phyloP scores from a whole-genome alignment of 129 eudicot genomes.

The Flaveria ramosissima region DNA sequence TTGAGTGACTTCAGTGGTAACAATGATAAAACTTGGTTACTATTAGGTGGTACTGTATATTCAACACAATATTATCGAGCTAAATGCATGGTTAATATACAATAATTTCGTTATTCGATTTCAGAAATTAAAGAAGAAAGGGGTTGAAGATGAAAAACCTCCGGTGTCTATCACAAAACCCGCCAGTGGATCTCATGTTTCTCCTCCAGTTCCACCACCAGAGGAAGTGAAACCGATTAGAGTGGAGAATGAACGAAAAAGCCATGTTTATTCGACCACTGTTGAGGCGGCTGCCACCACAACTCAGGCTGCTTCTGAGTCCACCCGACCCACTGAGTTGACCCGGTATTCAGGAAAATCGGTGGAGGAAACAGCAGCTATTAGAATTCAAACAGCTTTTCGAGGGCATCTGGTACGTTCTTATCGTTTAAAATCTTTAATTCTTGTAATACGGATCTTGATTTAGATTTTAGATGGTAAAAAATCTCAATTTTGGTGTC shows the following conservation, averaged over 20 bases:
- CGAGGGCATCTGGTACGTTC: slow-evolving; percentile 77
- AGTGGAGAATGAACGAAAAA: slow-evolving; percentile 55
- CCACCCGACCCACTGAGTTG: slow-evolving; percentile 38
- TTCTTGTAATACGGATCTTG: not conserved
- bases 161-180: slow-evolving; percentile 36
- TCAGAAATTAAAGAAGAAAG: slow-evolving; percentile 71
- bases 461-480: not conserved
- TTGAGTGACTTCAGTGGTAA: not conserved
- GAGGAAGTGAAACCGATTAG: slow-evolving; percentile 54
- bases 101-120: not conserved
- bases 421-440: not conserved
- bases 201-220: slow-evolving; percentile 51
- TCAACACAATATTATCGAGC: not conserved
- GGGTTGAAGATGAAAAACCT: slow-evolving; percentile 48
- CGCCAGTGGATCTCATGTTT: slow-evolving; percentile 34
- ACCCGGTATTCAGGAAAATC: slow-evolving; percentile 54
- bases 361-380: slow-evolving; percentile 67
- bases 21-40: slow-evolving; percentile 1
- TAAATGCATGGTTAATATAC: not conserved
- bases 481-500: not conserved
- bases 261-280: slow-evolving; percentile 48
- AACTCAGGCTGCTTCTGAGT: slow-evolving; percentile 57
- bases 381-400: slow-evolving; percentile 76
- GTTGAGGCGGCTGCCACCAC: slow-evolving; percentile 51
- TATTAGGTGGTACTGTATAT: not conserved